phyloP scores from a whole-genome alignment of 2,329 filamentous ascomycete species.

The Aspergillus calidoustus region DNA sequence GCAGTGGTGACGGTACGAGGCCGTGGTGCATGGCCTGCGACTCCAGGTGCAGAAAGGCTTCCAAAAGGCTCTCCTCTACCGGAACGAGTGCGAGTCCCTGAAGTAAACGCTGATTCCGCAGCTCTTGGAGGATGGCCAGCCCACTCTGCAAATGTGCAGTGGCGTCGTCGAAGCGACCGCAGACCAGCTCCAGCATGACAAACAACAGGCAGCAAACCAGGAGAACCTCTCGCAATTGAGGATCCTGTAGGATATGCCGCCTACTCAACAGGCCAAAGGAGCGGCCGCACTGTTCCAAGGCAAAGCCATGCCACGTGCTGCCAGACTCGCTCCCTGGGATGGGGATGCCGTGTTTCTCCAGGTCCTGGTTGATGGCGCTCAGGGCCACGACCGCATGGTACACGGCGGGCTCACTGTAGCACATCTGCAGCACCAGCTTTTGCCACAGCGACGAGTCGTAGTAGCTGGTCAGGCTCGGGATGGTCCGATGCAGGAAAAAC shows the following conservation, averaged over 20 bases:
- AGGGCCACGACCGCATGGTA: conserved; percentile 15
- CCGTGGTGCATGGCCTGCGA: conserved; percentile 9
- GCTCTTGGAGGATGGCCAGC: conserved; percentile 3
- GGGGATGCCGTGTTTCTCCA: conserved; percentile 1
- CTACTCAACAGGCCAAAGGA: conserved; percentile 1
- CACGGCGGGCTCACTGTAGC: conserved; percentile 11
- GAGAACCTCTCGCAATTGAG: conserved; percentile 5
- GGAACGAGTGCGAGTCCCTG: neutral
- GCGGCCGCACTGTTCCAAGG: conserved; percentile 11
- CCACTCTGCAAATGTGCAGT: conserved; percentile 14
- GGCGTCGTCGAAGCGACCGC: conserved; percentile 13
- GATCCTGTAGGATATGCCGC: conserved; percentile 11
- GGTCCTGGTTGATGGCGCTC: conserved; percentile 13
- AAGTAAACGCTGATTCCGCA: neutral
- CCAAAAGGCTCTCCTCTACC: conserved; percentile 6
- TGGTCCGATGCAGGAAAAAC: conserved; percentile 25
- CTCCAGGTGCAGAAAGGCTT: conserved; percentile 13
- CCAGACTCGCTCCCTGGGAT: neutral
- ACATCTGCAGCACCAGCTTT: conserved; percentile 6
- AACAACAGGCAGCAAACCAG: conserved; percentile 21
- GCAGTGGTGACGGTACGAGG: neutral
- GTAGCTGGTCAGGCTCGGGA: conserved; percentile 20
- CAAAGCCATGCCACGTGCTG: conserved; percentile 12
- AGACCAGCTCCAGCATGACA: conserved; percentile 5
- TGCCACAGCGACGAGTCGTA: conserved; percentile 23